These are phyloP conservation scores for Naganishia cerealis DNA, from an alignment of 1,284 basidiomycete genomes.

Conservation along the genomic window DNA sequence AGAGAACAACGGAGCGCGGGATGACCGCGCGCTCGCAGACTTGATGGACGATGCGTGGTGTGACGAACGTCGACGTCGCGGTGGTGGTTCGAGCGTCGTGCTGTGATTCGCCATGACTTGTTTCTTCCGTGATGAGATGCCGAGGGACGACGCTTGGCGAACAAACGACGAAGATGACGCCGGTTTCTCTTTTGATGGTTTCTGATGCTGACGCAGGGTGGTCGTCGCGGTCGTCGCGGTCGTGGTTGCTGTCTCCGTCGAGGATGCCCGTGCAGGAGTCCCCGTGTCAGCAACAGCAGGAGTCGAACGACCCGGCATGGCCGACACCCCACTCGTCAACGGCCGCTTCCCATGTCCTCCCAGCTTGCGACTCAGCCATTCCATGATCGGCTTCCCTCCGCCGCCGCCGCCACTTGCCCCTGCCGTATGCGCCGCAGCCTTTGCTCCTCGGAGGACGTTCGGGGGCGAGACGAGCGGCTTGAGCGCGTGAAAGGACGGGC, in stretches of 20 bases:
- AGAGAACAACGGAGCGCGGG: constrained; percentile 36
- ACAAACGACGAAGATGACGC: constrained; percentile 4
- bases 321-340: constrained; percentile 32
- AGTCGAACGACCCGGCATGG: neutral
- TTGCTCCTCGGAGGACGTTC: neutral
- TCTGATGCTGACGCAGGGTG: neutral
- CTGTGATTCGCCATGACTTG: constrained; percentile 1
- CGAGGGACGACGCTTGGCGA: constrained; percentile 12
- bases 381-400: constrained; percentile 71
- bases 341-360: constrained; percentile 42
- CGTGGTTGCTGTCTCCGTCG: neutral
- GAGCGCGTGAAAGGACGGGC: constrained; percentile 2
- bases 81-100: neutral
- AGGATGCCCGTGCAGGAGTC: neutral
- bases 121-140: constrained; percentile 5
- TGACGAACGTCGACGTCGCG: constrained; percentile 31
- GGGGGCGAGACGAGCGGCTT: constrained; percentile 23
- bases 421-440: neutral
- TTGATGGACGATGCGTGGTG: constrained; percentile 39
- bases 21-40: constrained; percentile 36
- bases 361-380: constrained; percentile 86
- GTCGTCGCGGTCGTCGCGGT: neutral
- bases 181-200: neutral
- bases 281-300: neutral
- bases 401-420: neutral